These are phyloP conservation scores for Saturnispora kantuleensis DNA, from an alignment of 805 yeast species.

Conservation along the genomic window DNA sequence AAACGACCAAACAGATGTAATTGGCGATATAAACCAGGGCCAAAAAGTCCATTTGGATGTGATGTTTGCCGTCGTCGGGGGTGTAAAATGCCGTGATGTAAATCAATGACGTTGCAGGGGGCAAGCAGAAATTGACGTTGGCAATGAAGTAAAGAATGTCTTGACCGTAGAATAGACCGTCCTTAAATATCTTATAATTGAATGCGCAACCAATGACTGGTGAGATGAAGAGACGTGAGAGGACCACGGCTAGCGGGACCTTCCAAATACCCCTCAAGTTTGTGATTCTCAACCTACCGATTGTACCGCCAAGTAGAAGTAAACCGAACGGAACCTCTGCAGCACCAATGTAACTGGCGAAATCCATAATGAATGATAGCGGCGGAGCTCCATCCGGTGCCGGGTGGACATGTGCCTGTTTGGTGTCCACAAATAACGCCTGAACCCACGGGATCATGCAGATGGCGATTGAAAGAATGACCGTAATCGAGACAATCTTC, in stretches of 20 bases:
- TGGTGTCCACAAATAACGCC: conserved; percentile 50
- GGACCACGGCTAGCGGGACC: conserved; percentile 47
- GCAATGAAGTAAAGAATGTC: conserved; percentile 60
- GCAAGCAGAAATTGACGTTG: conserved; percentile 67
- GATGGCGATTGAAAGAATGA: conserved; percentile 53
- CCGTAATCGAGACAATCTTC: conserved; percentile 64
- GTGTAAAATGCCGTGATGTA: conserved; percentile 84
- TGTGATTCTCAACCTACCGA: conserved; percentile 59
- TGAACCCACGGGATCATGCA: conserved; percentile 85
- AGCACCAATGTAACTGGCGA: conserved; percentile 66
- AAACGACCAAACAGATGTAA: conserved; percentile 55
- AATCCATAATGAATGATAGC: conserved; percentile 75
- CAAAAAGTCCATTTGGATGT: conserved; percentile 73
- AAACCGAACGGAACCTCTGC: conserved; percentile 88
- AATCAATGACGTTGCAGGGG: conserved; percentile 81
- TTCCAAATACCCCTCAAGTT: conserved; percentile 59
- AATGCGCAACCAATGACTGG: conserved; percentile 74
- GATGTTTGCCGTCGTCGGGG: conserved; percentile 45
- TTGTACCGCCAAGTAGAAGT: conserved; percentile 75
- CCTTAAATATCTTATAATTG: conserved; percentile 47
- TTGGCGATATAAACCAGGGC: conserved; percentile 69
- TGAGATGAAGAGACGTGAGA: conserved; percentile 50
- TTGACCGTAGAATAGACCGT: conserved; percentile 58
- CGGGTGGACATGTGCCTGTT: conserved; percentile 39
- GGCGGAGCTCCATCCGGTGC: conserved; percentile 89